Evolutionary conservation across 2,329 filamentous ascomycete species (phyloP).

Genomic region (Diaporthe ampelina): DNA sequence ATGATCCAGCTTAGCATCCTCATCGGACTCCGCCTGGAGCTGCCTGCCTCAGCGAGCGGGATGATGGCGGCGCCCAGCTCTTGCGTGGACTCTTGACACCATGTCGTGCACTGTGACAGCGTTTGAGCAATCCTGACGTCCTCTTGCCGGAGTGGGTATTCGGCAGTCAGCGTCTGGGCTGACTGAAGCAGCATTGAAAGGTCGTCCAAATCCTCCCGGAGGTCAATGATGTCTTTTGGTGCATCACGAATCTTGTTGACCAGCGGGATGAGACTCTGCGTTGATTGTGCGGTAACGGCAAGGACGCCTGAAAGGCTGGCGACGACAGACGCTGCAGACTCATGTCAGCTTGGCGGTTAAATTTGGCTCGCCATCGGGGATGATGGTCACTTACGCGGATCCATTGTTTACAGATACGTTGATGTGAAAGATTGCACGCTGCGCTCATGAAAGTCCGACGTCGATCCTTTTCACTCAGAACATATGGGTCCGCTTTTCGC

Average conservation of each 20-base stretch:
- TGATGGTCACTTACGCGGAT: background rate
- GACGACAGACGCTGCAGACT: background rate
- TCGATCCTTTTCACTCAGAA: slow-evolving; percentile 1
- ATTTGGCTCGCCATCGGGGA: background rate
- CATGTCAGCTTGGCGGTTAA: background rate
- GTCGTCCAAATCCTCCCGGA: background rate
- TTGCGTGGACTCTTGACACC: slow-evolving; percentile 22
- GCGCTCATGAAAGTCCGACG: background rate
- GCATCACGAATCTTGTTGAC: slow-evolving; percentile 7
- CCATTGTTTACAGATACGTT: background rate
- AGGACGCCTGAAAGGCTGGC: slow-evolving; percentile 16
- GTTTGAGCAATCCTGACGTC: slow-evolving; percentile 1
- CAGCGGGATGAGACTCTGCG: slow-evolving; percentile 1
- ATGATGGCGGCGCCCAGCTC: background rate
- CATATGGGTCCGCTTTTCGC: slow-evolving; percentile 2
- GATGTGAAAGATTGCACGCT: background rate
- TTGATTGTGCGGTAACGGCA: slow-evolving; percentile 2
- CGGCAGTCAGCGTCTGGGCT: background rate
- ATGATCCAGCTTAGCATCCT: slow-evolving; percentile 15
- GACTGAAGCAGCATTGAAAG: background rate
- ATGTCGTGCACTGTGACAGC: slow-evolving; percentile 3
- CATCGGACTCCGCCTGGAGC: background rate
- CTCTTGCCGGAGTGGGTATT: background rate
- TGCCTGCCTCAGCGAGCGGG: background rate
- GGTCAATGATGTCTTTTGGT: slow-evolving; percentile 8